phyloP scores from a whole-genome alignment of 2,329 filamentous ascomycete genomes.

The Colletotrichum lentis region DNA sequence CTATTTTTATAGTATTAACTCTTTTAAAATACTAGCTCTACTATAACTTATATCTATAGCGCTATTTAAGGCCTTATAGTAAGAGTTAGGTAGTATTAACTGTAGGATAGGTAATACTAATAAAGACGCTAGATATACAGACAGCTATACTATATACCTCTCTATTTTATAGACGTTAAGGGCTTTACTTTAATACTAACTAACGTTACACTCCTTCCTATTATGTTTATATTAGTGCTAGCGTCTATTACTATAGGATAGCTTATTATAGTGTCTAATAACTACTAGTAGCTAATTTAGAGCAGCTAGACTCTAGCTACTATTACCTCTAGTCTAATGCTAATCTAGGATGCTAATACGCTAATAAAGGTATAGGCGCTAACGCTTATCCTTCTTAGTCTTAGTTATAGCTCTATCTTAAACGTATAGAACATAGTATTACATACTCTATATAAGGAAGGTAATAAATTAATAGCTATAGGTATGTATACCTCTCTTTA shows the following conservation, averaged over 20 bases:
- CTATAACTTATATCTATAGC: no score
- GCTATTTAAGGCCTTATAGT: neutral
- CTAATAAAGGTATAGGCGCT: slow-evolving; percentile 24
- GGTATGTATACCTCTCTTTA: no score
- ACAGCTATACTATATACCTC: no score
- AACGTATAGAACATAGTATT: no score
- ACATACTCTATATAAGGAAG: no score
- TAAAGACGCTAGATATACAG: neutral
- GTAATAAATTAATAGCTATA: no score
- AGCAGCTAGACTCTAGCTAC: slow-evolving; percentile 37
- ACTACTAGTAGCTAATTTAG: slow-evolving; percentile 38
- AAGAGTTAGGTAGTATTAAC: neutral
- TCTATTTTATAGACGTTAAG: no score
- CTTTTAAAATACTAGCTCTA: no score
- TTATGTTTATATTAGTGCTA: slow-evolving; percentile 35
- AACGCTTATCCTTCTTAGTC: no score
- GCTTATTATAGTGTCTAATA: slow-evolving; percentile 36
- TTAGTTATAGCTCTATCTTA: no score
- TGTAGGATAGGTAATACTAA: neutral
- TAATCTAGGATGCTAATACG: slow-evolving; percentile 27
- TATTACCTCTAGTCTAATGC: slow-evolving; percentile 26
- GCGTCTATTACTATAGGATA: slow-evolving; percentile 36
- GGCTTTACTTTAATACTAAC: slow-evolving; percentile 33
- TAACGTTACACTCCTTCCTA: slow-evolving; percentile 38
- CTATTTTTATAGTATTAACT: no score